Evolutionary conservation across 768 basidiomycete species (phyloP), one percentile per base, ranked within the genome.

Genomic region (Pleurotus tuoliensis): DNA sequence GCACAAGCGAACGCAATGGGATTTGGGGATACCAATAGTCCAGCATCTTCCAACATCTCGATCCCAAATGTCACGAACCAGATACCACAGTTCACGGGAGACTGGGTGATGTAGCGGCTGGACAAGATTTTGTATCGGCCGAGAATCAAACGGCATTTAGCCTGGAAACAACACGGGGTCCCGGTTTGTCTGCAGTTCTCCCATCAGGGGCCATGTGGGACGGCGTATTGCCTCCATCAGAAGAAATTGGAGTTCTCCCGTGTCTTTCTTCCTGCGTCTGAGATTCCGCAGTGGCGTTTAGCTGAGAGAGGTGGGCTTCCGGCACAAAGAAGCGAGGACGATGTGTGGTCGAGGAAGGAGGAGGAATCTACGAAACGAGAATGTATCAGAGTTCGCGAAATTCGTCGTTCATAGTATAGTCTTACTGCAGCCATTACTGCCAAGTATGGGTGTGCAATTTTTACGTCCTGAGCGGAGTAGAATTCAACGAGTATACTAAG

Each of bases 401-500:
- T 27, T 41, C 27, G 44, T 30, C 41, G 50, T 40, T 20, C 50
- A 16, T 16, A 51, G 25, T 56, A 18, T 24, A 18, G n/a, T 76
- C 84, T 58, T 57, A 89, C 86, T 60, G 71, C 69, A 50, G 72
- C 64, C 30, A 89, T 76, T 1, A 74, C 59, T 24, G 75, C 66
- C 37, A 89, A 69, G 66, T 86, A 80, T 2, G 81, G 74, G 55
- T 78, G 76, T 3, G 70, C 67, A 13, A 60, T 67, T 53, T 75
- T 70, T 11, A 72, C 64, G 59, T 87, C 85, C 64, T 88, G 88
- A 0, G 80, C 80, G 13, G 73, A 71, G 67, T 90, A 92, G 64
- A 89, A 90, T 64, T 90, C 88, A 0, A 90, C 72, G 30, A 92
- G 71, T 40, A 90, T 83, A 53, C 75, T 71, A 53, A 90, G 68